Conservation (phyloP, 768 basidiomycete species). For the Arthromyces matolae region DNA sequence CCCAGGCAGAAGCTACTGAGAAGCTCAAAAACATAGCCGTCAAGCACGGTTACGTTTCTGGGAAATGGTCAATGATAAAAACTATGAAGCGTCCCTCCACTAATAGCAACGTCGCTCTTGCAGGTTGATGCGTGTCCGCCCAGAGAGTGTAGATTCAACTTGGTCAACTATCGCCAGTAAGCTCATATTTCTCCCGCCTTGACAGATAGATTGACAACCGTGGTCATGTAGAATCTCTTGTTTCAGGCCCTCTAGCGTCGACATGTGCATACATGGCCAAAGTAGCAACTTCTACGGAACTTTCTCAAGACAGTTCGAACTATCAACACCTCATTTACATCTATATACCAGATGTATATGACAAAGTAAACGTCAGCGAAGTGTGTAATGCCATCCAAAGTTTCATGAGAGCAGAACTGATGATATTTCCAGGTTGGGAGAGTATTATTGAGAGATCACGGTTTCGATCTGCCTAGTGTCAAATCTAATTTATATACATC, state of each 20-base stretch:
- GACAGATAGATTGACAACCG: not conserved
- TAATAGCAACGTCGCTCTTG: not conserved
- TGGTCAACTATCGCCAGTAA: slow-evolving; percentile 62
- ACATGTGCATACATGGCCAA: slow-evolving; percentile 58
- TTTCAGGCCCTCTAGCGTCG: slow-evolving; percentile 56
- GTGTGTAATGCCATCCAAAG: too few relatives aligned
- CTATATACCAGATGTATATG: slow-evolving; percentile 69
- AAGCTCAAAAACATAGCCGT: slow-evolving; percentile 59
- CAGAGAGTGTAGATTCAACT: slow-evolving; percentile 59
- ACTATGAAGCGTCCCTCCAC: not conserved
- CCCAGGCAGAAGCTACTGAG: slow-evolving; percentile 54
- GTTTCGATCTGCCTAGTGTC: slow-evolving; percentile 61
- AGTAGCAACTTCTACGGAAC: slow-evolving; percentile 60
- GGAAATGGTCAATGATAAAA: slow-evolving; percentile 60
- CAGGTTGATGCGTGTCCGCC: slow-evolving; percentile 65
- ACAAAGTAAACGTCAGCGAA: slow-evolving; percentile 54
- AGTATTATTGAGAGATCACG: slow-evolving; percentile 61
- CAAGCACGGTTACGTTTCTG: slow-evolving; percentile 48
- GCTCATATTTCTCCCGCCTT: slow-evolving; percentile 15
- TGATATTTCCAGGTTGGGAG: slow-evolving; percentile 55
- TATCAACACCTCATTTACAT: slow-evolving; percentile 67
- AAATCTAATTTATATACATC: slow-evolving; percentile 69
- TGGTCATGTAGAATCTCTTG: slow-evolving; percentile 49
- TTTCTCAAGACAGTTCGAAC: slow-evolving; percentile 37
- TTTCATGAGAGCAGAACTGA: not conserved